Evolutionary conservation across 2,329 filamentous ascomycete genomes (phyloP).

Genomic region (Colletotrichum sp.): DNA sequence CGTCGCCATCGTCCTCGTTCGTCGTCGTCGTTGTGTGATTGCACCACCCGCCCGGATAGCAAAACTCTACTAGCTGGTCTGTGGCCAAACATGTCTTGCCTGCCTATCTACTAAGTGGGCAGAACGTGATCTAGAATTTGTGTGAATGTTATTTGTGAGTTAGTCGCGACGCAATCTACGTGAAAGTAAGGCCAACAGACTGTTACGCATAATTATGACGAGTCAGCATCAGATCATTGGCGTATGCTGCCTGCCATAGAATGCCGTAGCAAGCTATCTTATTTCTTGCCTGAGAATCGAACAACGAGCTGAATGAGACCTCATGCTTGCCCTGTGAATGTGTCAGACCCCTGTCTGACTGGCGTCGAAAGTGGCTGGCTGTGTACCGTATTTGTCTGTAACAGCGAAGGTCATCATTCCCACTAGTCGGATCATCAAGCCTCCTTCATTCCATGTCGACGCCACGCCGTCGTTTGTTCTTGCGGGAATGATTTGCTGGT

Average conservation of each 20-base stretch:
- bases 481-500: not conserved
- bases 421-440: not conserved
- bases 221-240: not conserved
- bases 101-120: not conserved
- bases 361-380: not conserved
- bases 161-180: not conserved
- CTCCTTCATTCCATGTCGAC: not conserved
- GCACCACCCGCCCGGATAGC: not conserved
- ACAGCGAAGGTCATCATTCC: not conserved
- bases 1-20: no score
- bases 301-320: not conserved
- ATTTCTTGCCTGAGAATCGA: not conserved
- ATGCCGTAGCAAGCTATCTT: not conserved
- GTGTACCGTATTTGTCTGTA: not conserved
- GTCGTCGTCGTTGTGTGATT: not conserved
- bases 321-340: not conserved
- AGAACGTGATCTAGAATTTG: fast-evolving
- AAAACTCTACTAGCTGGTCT: not conserved
- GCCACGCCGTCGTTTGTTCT: not conserved
- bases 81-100: not conserved
- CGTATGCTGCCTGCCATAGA: not conserved
- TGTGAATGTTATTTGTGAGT: fast-evolving
- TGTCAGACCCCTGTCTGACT: not conserved
- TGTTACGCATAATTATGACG: not conserved
- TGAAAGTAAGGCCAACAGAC: not conserved